These are phyloP conservation scores for Tolypocladium cylindrosporum DNA, from an alignment of 2,329 filamentous ascomycete species.

Conservation along the genomic window DNA sequence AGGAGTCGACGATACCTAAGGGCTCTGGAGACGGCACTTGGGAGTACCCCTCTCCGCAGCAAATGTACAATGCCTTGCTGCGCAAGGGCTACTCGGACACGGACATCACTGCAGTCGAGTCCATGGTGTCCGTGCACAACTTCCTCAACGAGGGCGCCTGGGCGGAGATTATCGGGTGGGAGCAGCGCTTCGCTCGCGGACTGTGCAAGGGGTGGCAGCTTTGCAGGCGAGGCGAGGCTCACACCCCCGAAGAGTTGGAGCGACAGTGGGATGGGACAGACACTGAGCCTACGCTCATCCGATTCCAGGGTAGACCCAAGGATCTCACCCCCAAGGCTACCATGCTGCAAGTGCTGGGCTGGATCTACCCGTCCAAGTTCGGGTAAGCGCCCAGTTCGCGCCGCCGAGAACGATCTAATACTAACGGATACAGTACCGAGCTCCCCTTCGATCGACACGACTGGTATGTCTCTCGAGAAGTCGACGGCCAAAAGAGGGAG, in stretches of 20 bases:
- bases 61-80: slow-evolving; percentile 98
- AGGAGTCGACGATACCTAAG: slow-evolving; percentile 84
- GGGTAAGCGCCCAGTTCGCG: slow-evolving; percentile 40
- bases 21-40: slow-evolving; percentile 71
- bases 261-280: slow-evolving; percentile 44
- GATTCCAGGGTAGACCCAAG: slow-evolving; percentile 82
- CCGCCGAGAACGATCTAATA: neutral
- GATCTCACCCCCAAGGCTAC: slow-evolving; percentile 88
- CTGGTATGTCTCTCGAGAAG: slow-evolving; percentile 78
- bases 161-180: slow-evolving; percentile 91
- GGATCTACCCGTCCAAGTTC: slow-evolving; percentile 70
- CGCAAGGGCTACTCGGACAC: slow-evolving; percentile 95
- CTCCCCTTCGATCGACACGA: slow-evolving; percentile 95
- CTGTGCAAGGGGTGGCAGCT: slow-evolving; percentile 62
- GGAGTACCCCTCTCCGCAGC: slow-evolving; percentile 97
- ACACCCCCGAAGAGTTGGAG: slow-evolving; percentile 33
- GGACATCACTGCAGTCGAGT: slow-evolving; percentile 83
- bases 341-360: slow-evolving; percentile 70
- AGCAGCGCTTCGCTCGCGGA: slow-evolving; percentile 71
- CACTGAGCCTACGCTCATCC: slow-evolving; percentile 60
- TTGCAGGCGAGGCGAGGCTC: slow-evolving; percentile 65
- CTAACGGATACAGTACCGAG: slow-evolving; percentile 45
- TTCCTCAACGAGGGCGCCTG: slow-evolving; percentile 97
- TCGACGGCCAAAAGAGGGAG: slow-evolving; percentile 60
- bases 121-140: slow-evolving; percentile 97